A percentile compares a stretch with the other conserved stretches of the same genome.
These are phyloP conservation scores for Discostella stelligeroides DNA, from an alignment of 108 stramenopile species.

Conservation along the genomic window DNA sequence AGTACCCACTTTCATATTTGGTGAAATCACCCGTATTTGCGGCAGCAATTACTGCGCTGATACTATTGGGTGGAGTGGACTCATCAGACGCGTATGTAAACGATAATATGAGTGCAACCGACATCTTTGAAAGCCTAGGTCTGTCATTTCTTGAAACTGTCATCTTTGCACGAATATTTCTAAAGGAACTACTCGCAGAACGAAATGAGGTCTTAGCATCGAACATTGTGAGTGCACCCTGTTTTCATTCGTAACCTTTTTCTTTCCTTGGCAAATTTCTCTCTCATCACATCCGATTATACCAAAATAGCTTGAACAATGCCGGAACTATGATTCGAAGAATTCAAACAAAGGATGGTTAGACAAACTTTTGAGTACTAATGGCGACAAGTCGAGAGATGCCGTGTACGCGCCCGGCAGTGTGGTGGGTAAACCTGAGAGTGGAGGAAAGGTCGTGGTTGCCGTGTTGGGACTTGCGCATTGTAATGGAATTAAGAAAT, in stretches of 20 bases:
- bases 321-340: constrained; percentile 34
- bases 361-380: constrained; percentile 13
- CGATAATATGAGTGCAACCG: constrained; percentile 16
- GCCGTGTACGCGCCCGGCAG: constrained; percentile 44
- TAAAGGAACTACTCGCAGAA: constrained; percentile 66
- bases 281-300: background rate
- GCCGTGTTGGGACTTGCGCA: constrained; percentile 74
- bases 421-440: constrained; percentile 32
- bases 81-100: constrained; percentile 29
- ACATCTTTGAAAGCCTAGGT: constrained; percentile 21
- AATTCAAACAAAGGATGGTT: constrained; percentile 11
- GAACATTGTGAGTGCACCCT: constrained; percentile 51
- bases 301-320: constrained; percentile 28
- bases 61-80: constrained; percentile 23
- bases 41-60: constrained; percentile 21
- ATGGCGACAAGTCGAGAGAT: constrained; percentile 34
- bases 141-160: constrained; percentile 56
- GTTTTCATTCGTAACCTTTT: background rate
- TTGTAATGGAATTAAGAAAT: constrained; percentile 74
- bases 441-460: constrained; percentile 56
- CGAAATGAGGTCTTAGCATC: constrained; percentile 62
- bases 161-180: constrained; percentile 58
- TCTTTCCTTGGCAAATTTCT: background rate
- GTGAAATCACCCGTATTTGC: constrained; percentile 54
- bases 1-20: constrained; percentile 63